Conservation (phyloP, 2,329 filamentous ascomycete genomes). For the Eutypella sp. region DNA sequence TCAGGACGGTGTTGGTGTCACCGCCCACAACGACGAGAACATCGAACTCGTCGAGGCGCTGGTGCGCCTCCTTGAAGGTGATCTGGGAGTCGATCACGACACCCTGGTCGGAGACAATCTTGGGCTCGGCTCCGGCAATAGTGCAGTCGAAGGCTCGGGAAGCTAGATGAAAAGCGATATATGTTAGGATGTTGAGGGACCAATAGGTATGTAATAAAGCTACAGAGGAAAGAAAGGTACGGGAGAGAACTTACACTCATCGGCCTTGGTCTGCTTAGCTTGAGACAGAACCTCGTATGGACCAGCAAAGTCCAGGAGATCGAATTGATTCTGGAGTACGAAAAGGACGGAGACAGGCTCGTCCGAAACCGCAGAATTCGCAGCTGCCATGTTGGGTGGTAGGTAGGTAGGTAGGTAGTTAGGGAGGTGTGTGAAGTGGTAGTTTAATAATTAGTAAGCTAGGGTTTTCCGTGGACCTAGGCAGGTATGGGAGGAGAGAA, state of each 20-base stretch:
- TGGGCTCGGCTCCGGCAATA: constrained; percentile 47
- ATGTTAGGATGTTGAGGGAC: constrained; percentile 11
- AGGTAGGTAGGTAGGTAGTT: constrained; percentile 6
- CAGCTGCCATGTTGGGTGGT: constrained; percentile 44
- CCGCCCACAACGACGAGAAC: constrained; percentile 75
- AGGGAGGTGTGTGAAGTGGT: constrained; percentile 10
- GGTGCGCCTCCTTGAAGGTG: constrained; percentile 72
- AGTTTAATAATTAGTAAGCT: constrained; percentile 2
- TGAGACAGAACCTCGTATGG: constrained; percentile 46
- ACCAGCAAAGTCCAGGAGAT: constrained; percentile 54
- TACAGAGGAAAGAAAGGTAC: constrained; percentile 3
- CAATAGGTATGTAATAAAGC: constrained; percentile 7
- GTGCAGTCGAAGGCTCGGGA: constrained; percentile 56
- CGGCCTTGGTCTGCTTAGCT: constrained; percentile 49
- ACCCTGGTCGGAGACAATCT: constrained; percentile 57
- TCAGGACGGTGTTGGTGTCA: constrained; percentile 57
- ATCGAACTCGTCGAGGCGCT: constrained; percentile 70
- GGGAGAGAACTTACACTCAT: constrained; percentile 41
- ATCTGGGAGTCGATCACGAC: constrained; percentile 69
- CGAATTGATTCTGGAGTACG: constrained; percentile 55
- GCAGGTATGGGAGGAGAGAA: background rate
- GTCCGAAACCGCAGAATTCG: constrained; percentile 54
- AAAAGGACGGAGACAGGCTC: constrained; percentile 57
- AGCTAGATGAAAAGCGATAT: constrained; percentile 28
- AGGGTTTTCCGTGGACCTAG: constrained; percentile 1